phyloP scores from a whole-genome alignment of 176 grass and related monocot species.

The Canna indica region DNA sequence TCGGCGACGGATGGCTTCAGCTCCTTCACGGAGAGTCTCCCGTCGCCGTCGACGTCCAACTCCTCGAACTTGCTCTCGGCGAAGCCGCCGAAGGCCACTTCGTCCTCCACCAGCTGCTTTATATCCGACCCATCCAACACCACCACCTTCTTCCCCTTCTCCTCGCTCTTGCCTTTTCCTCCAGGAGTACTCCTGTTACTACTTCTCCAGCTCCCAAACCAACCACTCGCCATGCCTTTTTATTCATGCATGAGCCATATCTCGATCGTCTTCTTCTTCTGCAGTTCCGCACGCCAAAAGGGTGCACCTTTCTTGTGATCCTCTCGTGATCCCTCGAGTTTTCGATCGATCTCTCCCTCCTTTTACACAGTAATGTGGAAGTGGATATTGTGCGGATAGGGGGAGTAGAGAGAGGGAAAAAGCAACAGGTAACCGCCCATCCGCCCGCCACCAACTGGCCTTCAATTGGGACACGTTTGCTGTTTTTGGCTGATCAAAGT shows the following conservation, averaged over 20 bases:
- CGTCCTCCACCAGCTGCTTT: constrained; percentile 72
- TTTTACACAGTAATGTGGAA: too few relatives aligned
- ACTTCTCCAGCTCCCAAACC: constrained; percentile 34
- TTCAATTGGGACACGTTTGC: constrained; percentile 12
- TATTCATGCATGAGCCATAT: background rate
- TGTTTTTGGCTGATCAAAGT: background rate
- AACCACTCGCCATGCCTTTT: constrained; percentile 43
- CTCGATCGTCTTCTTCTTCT: background rate
- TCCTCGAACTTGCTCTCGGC: constrained; percentile 55
- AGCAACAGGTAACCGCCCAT: background rate
- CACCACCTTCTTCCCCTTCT: constrained; percentile 26
- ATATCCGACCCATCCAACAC: constrained; percentile 69
- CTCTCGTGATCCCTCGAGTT: background rate
- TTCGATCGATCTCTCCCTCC: too few relatives aligned
- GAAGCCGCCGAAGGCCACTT: constrained; percentile 57
- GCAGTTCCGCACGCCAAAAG: background rate
- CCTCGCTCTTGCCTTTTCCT: background rate
- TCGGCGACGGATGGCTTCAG: constrained; percentile 56
- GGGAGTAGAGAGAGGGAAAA: background rate
- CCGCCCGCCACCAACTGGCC: constrained; percentile 14
- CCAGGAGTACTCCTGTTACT: constrained; percentile 6
- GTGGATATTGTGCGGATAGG: background rate
- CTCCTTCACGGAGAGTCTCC: constrained; percentile 47
- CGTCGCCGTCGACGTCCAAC: constrained; percentile 49
- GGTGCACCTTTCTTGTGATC: background rate